phyloP scores from a whole-genome alignment of 192 early-diverging fungal species.

The Coemansia sp. region DNA sequence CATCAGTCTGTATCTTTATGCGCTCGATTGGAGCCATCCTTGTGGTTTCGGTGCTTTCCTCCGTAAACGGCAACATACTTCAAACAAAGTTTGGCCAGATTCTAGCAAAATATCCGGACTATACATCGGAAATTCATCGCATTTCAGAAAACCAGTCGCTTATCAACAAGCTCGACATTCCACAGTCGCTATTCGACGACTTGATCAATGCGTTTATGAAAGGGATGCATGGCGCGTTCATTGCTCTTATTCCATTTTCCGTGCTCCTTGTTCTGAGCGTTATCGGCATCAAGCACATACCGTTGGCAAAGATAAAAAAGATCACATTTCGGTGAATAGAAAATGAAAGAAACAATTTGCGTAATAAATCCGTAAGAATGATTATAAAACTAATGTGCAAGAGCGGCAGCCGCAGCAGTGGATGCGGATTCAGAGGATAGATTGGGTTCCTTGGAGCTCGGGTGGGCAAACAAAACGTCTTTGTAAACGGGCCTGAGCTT shows the following conservation, averaged over 20 bases:
- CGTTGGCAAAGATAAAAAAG: slow-evolving; percentile 26
- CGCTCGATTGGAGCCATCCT: slow-evolving; percentile 45
- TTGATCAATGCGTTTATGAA: slow-evolving; percentile 42
- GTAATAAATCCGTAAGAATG: not conserved
- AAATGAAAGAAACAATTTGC: not conserved
- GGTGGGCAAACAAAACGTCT: slow-evolving; percentile 4
- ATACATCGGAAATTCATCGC: slow-evolving; percentile 22
- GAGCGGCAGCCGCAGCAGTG: slow-evolving; percentile 8
- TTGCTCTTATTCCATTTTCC: slow-evolving; percentile 43
- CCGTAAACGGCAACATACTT: slow-evolving; percentile 39
- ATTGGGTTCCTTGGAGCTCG: slow-evolving; percentile 12
- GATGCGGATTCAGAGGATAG: not conserved
- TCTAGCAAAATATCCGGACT: slow-evolving; percentile 29
- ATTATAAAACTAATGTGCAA: slow-evolving; percentile 7
- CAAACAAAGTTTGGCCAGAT: slow-evolving; percentile 37
- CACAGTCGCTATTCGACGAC: slow-evolving; percentile 24
- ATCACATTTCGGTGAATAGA: not conserved
- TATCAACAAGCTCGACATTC: slow-evolving; percentile 41
- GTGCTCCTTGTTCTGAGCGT: slow-evolving; percentile 21
- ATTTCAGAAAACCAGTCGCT: slow-evolving; percentile 57
- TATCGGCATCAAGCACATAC: slow-evolving; percentile 21
- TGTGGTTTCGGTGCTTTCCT: slow-evolving; percentile 43
- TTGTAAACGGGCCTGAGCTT: slow-evolving; percentile 57
- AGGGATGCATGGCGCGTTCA: slow-evolving; percentile 40
- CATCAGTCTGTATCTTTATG: slow-evolving; percentile 67